Base-by-base conservation (phyloP, 257 asterid genomes). In the Solanum tarapatanum region DNA sequence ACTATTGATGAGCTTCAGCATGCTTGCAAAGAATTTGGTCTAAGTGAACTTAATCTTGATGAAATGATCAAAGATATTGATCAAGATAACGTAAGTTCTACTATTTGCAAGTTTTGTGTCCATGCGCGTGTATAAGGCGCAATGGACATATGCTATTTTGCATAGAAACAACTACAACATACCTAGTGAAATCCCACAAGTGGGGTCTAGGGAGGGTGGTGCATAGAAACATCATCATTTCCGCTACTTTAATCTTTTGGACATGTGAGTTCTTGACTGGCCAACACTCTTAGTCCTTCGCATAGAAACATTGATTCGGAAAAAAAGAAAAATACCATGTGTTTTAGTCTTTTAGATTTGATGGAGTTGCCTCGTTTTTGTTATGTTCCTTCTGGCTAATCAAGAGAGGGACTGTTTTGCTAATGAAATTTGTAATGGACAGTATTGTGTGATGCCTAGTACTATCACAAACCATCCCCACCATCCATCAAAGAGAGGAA, bases 1-100 rank as follows among this genome's bases (percentile, higher is more conserved):
- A 95, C 99, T 84, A 94, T 95, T 6, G 98, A 95, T 39, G 98
- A 96, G 92, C 97, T 96, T 92, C 97, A 95, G 92, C 98, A 95
- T 88, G 98, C 98, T 79, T 96, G 98, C 94, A 91, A 94, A 90
- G 98, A 96, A 43, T 94, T 96, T 82, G 99, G 99, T 73, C 90
- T 96, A 62, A 91, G 97, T 24, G 99, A 95, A 74, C 93, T 94
- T 33, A 86, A 96, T 90, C 98, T 96, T 24, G 99, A 95, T 86
- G 99, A 95, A 76, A 94, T 96, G 94, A 93, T 96, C 91, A 91
- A 92, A 26, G 99, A 96, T 92, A 93, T 95, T 88, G 98, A 96
- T 87, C 97, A 94, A 91, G 98, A 96, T 86, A 95, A 96, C 55
- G 99, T 95, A 89, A 93, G 98, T 90, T 41, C 84, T 87, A 21